A percentile compares a stretch with the other conserved stretches of the same genome.
These are phyloP conservation scores for Euryodendron excelsum DNA, from an alignment of 148 eudicot species.

Conservation along the genomic window DNA sequence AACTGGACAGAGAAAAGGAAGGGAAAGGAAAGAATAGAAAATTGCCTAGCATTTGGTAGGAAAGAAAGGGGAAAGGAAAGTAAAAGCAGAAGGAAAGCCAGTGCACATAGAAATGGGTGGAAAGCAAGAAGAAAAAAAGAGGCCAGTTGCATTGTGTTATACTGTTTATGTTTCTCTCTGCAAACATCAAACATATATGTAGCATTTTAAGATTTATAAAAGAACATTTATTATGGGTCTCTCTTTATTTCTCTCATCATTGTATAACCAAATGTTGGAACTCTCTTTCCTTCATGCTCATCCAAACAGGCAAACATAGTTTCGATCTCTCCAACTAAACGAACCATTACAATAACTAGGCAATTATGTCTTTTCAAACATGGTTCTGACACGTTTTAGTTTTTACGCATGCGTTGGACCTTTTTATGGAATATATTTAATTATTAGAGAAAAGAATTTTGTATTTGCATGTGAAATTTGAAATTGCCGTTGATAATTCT, in stretches of 20 bases:
- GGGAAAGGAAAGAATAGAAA: neutral
- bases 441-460: neutral
- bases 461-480: neutral
- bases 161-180: neutral
- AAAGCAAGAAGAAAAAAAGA: neutral
- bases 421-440: neutral
- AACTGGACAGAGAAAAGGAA: neutral
- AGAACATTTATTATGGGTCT: neutral
- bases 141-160: neutral
- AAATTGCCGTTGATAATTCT: neutral
- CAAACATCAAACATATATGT: neutral
- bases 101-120: neutral
- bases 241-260: neutral
- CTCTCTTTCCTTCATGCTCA: neutral
- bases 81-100: neutral
- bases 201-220: neutral
- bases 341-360: neutral
- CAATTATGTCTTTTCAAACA: neutral
- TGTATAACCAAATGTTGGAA: neutral
- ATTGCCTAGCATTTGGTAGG: neutral
- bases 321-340: neutral
- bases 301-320: neutral
- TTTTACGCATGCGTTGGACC: neutral
- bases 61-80: neutral
- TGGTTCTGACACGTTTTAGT: neutral